Base-by-base conservation (phyloP, 1,284 basidiomycete species). In the Malassezia furfur region DNA sequence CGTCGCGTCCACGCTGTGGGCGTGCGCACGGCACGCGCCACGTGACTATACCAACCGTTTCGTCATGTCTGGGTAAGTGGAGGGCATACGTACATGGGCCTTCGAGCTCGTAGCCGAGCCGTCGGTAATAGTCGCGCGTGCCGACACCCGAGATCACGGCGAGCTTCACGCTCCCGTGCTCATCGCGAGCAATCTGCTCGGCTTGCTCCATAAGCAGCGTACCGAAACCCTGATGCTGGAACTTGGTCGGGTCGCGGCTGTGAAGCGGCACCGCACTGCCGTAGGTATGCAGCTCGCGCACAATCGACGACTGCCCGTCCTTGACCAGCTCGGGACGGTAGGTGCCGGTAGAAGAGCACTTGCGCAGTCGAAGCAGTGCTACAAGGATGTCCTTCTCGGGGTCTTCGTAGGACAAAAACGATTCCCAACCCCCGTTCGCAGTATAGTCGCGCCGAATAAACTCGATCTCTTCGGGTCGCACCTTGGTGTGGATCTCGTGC, bases 201-300 rank as follows among this genome's bases (percentile, higher is more conserved):
- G 94, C 94, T 78, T 98, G 93, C 76, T 99, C 94, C 94, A 99
- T 99, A 57, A 99, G 78, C 59, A 98, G 75, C 25, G 91, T 96
- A 19, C 94, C 94, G 73, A 98, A 96, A 9, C 94, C 94, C 81
- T 88, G 77, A 45, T 69, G 72, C 57, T 71, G 70, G 48, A 73
- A 76, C 60, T 94, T 94, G 45, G 91, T 96, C 15, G 94, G 94
- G 77, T 99, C 93, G 48, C 94, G 81, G 50, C 88, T 88, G 76
- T 98, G 94, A 25, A 99, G 88, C 2, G 91, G 91, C 30, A 96
- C 91, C 9, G 94, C 93, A 9, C 91, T 96, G 25, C 94, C 94
- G 75, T 99, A 98, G n/a, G 98, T 93, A 79, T 96, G 91, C 67
- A 98, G 78, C 76, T 98, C 93, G 62, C 93, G 80, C 31, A 98